phyloP scores from a whole-genome alignment of 192 early-diverging fungal genomes.

The Linnemannia exigua region DNA sequence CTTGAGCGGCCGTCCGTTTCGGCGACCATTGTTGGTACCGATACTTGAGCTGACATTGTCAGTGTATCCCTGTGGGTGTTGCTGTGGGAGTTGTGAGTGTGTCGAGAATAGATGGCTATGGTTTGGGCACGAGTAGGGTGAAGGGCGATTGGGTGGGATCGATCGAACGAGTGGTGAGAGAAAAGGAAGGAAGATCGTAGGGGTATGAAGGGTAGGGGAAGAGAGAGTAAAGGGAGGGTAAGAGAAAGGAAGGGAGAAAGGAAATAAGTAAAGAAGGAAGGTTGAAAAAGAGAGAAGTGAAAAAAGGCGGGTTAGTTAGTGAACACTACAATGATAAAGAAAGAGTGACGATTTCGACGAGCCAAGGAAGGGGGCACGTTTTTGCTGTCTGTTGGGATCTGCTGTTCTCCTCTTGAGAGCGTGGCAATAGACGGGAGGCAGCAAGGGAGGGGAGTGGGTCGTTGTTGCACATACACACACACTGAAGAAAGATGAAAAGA shows the following conservation, averaged over 20 bases:
- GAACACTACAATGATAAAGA: neutral
- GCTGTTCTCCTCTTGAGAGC: neutral
- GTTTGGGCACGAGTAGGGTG: neutral
- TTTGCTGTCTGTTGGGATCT: neutral
- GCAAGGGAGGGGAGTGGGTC: neutral
- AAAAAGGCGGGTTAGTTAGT: neutral
- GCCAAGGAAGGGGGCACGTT: slow-evolving; percentile 7
- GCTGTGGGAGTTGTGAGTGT: neutral
- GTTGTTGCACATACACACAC: neutral
- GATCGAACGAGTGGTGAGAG: neutral
- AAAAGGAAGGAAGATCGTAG: neutral
- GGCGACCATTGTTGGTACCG: neutral
- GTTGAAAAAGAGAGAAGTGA: neutral
- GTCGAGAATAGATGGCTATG: neutral
- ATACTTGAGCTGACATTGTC: neutral
- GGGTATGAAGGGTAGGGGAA: neutral
- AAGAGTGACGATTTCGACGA: neutral
- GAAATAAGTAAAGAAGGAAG: no score
- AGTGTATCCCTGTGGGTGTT: neutral
- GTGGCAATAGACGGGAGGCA: slow-evolving; percentile 1
- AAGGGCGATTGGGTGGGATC: neutral
- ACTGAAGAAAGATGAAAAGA: neutral
- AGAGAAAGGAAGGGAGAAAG: neutral
- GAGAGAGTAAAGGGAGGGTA: neutral
- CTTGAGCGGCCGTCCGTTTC: neutral